Conservation (phyloP, 1,139 yeast species). For the Lodderomyces theae region DNA sequence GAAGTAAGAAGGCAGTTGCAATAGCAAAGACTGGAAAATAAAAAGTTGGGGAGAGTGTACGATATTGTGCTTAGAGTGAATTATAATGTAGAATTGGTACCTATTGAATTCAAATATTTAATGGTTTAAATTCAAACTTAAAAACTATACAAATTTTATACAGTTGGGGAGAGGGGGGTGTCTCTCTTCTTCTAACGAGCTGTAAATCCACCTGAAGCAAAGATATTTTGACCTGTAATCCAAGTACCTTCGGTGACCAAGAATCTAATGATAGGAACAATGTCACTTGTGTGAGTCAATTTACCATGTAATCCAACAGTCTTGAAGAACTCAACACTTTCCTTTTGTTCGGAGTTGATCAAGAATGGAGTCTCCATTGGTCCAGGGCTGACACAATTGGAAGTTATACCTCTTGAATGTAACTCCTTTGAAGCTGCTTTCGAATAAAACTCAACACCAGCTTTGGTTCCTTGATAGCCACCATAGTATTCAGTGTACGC, state of each 20-base stretch:
- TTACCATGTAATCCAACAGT: conserved; percentile 45
- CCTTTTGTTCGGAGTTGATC: conserved; percentile 56
- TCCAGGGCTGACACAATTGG: conserved; percentile 64
- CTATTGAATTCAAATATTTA: too few species aligned
- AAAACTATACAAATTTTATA: too few species aligned
- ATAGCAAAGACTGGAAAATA: too few species aligned
- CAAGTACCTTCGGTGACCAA: conserved; percentile 65
- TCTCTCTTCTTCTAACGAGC: conserved; percentile 33
- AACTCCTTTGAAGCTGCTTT: conserved; percentile 61
- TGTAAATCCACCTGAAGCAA: conserved; percentile 64
- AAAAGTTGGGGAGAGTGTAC: too few species aligned
- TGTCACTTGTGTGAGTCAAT: conserved; percentile 57
- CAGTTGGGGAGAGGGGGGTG: neutral
- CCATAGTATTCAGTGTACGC: conserved; percentile 62
- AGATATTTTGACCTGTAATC: conserved; percentile 70
- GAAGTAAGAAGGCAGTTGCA: too few species aligned
- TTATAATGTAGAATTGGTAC: too few species aligned
- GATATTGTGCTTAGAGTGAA: too few species aligned
- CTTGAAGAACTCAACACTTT: conserved; percentile 54
- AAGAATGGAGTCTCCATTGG: conserved; percentile 74
- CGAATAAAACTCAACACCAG: conserved; percentile 58
- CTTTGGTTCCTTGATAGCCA: conserved; percentile 59
- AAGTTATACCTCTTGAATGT: conserved; percentile 45
- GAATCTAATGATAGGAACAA: conserved; percentile 61
- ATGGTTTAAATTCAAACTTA: too few species aligned